Base-by-base conservation (phyloP, 208 protist species). In the Acanthamoeba divionensis region DNA sequence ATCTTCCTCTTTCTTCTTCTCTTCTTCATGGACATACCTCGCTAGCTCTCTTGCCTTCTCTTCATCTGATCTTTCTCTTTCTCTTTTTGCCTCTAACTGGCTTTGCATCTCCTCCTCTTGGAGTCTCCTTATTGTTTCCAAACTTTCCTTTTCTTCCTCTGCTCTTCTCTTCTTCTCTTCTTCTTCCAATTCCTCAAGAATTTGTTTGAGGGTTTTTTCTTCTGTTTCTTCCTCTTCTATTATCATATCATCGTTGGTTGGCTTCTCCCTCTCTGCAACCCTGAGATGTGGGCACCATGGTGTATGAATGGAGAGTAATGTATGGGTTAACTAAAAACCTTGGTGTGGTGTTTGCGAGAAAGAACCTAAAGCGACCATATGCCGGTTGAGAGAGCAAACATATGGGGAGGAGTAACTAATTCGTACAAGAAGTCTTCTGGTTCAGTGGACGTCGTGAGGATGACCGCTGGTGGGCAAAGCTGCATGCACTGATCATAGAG, bases 401-500 rank as follows among this genome's bases (percentile, higher is more conserved):
- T n/a, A 50, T 38, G 31, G 44, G 33, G 6, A 29, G 10, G 29
- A n/a, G 18, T 10, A 21, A 52, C 38, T 18, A 12, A 26, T 4
- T 5, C n/a, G 29, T 12, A 48, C 13, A 73, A 2, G 15, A 15
- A 57, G 15, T 57, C 52, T n/a, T n/a, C n/a, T n/a, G 18, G n/a
- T 57, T 57, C 52, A 24, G 18, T 57, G 15, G 52, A 57, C n/a
- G 52, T 24, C n/a, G 18, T 57, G 52, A 15, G n/a, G 18, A 57
- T 57, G 52, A 57, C 52, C 52, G 15, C 15, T 57, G 18, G n/a
- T 57, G 52, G 50, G 18, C 73, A 83, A 26, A 83, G n/a, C 2
- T 52, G 73, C 36, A 83, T 26, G 47, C 21, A 63, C 8, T 55
- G 29, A 52, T 83, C 47, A 33, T 83, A 83, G 47, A 83, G 73